Base-by-base conservation (phyloP, 257 asterid genomes). In the Plantago ovata region DNA sequence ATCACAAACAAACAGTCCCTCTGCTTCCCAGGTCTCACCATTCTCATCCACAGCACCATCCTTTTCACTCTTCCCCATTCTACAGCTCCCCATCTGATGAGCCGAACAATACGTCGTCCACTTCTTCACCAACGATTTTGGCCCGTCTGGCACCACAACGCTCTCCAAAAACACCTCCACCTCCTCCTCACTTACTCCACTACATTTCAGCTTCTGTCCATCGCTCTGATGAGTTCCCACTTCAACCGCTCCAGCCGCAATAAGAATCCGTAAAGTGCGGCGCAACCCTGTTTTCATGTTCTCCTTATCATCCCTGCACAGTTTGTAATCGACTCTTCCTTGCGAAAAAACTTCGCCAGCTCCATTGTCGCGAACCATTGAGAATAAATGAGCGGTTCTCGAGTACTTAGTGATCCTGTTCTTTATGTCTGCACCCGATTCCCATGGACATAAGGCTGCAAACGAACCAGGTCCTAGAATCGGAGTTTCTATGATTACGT, bases 21-120 rank as follows among this genome's bases (percentile, higher is more conserved):
- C 60, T 2, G 88, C 98, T 58, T 91, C 98, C 96, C 96, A 91
- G 47, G 88, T 83, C 83, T 91, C 95, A 3, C 98, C 98, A 48
- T 83, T 85, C 47, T 66, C 85, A 60, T 91, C 96, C 12, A 91
- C 94, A 0, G 88, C 96, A 0, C 96, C 83, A 0, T 68, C 92
- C 13, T 60, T 68, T 24, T 80, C 77, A 15, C 13, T 66, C 28
- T 9, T 56, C 40, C 90, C 98, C 95, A 91, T 91, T 61, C 87
- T 77, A 46, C 95, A 92, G 53, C 98, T 87, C 23, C 98, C 96
- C 88, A 92, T 87, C 60, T 92, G 98, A 69, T 92, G 98, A 1
- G 98, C 96, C 1, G 95, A 85, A 36, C 71, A 42, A 50, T 87
- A 92, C 0, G 80, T 85, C 0, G 83, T 75, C 81, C 92, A 91